Evolutionary conservation across 768 basidiomycete species (phyloP), one percentile per base, ranked within the genome.

Genomic region (Panaeolus cyanescens): DNA sequence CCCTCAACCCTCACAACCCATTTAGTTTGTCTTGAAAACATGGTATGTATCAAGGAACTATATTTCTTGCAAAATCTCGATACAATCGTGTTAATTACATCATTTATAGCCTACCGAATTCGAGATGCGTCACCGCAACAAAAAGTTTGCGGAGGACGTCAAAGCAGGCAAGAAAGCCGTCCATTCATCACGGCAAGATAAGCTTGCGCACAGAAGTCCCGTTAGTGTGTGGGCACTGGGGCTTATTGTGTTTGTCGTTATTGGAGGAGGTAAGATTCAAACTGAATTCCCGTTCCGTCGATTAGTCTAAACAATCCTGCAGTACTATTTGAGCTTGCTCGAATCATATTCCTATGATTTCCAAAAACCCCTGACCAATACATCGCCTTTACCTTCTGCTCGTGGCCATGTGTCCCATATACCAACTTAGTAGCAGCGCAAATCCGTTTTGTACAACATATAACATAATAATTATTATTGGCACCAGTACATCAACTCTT

Each of bases 101-200:
- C 3, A 45, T 55, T 7, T 68, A 28, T 13, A 92, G 90, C 91
- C 91, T 57, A 91, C 89, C 58, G 85, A 90, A 79, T 92, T 91
- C 72, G 92, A 93, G 69, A 82, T 93, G 76, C 88, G 90, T 67
- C 85, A 87, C 69, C 85, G 86, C 74, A 95, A 93, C 74, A 83
- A 82, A 60, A 89, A 92, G 76, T 95, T 95, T 75, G 90, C 88
- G 37, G 85, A 81, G 62, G 86, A 87, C 62, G 88, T 85, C 64
- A 85, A 84, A 64, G 74, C 83, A 34, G 92, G 92, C 67, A 93
- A 92, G 81, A 90, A 91, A 53, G 85, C 90, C 1, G 82, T 84
- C 62, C 88, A 90, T 64, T 80, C 80, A 12, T 92, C 92, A 56
- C 82, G 89, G 62, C 86, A 89, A 66, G 91, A 94, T 60, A 80